Evolutionary conservation across 441 rosid species (phyloP), one percentile per base, ranked within the genome.

Genomic region (Lepidium campestre): DNA sequence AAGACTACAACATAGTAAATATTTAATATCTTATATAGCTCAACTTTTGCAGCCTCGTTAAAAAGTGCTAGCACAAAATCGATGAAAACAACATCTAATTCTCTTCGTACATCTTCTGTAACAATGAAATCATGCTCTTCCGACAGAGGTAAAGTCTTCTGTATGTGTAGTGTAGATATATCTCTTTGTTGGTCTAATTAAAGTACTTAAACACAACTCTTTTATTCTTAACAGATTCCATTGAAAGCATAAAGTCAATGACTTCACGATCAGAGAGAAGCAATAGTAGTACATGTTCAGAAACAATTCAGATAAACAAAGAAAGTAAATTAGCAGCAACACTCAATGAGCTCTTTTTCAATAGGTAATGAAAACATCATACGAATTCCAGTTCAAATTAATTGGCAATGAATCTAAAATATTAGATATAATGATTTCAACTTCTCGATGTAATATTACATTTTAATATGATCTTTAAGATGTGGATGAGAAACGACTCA

Each of bases 1-100:
- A 68, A 4, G 6, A 25, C 34, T 62, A 13, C 8, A 18, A 27
- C 49, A 23, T 12, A 10, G 34, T 61, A 3, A 8, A 11, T n/a
- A 50, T 37, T 27, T 25, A 3, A 13, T 47, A 18, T 45, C 3
- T 44, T 29, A 29, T 29, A n/a, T 27, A n/a, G 12, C 12, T 48
- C 23, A 57, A 29, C 7, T 32, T 29, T 12, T 17, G 2, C 60
- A 72, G 75, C 54, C 40, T 72, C 76, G 2, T 20, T 72, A n/a
- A 57, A 25, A 48, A 72, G 76, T 44, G 34, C 49, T 31, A 72
- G 76, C 71, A 1, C 39, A 65, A 72, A 32, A 7, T 72, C 65
- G 10, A 23, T 65, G 40, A 72, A 32, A 1, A 47, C 71, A 11
- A 59, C 54, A 64, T 14, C 27, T 2, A 40, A 10, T 57, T 63